Percentiles rank a stretch among this genome's conserved stretches.
These are phyloP conservation scores for Phytophthora syringae DNA, from an alignment of 352 stramenopile genomes.

Conservation along the genomic window DNA sequence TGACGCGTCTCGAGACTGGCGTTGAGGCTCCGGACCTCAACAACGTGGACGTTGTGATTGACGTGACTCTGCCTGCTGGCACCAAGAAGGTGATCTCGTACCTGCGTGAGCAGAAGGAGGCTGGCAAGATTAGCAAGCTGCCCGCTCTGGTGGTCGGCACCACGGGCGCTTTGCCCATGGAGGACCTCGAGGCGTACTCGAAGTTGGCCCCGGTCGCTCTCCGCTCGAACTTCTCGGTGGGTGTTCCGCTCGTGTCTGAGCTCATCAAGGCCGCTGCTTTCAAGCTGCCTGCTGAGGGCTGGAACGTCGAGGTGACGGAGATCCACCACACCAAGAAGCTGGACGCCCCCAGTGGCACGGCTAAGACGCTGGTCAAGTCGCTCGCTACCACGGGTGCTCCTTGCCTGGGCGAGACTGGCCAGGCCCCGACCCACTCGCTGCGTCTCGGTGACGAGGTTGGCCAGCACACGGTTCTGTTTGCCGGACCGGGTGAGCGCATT, in stretches of 20 bases:
- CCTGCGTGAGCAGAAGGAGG: conserved; percentile 63
- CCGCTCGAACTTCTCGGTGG: conserved; percentile 87
- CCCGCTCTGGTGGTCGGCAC: conserved; percentile 83
- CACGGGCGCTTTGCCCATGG: conserved; percentile 64
- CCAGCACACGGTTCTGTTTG: conserved; percentile 85
- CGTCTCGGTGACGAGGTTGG: conserved; percentile 84
- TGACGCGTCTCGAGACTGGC: conserved; percentile 54
- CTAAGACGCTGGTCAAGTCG: conserved; percentile 81
- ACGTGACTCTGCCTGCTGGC: conserved; percentile 78
- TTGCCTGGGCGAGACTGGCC: conserved; percentile 51
- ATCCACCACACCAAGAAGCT: conserved; percentile 91
- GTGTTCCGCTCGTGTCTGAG: conserved; percentile 79
- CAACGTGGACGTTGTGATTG: conserved; percentile 76
- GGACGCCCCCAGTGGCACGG: conserved; percentile 80
- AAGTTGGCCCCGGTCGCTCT: conserved; percentile 68
- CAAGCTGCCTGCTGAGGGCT: conserved; percentile 72
- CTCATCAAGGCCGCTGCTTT: conserved; percentile 77
- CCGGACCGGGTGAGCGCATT: conserved; percentile 78
- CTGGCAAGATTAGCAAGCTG: conserved; percentile 71
- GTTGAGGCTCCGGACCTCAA: conserved; percentile 44
- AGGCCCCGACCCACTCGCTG: conserved; percentile 70
- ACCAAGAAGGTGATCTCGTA: conserved; percentile 68
- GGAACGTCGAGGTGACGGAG: conserved; percentile 85
- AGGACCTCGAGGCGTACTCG: conserved; percentile 66
- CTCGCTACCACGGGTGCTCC: conserved; percentile 62